phyloP scores from a whole-genome alignment of 768 basidiomycete genomes.

The Pleurotus cornucopiae region DNA sequence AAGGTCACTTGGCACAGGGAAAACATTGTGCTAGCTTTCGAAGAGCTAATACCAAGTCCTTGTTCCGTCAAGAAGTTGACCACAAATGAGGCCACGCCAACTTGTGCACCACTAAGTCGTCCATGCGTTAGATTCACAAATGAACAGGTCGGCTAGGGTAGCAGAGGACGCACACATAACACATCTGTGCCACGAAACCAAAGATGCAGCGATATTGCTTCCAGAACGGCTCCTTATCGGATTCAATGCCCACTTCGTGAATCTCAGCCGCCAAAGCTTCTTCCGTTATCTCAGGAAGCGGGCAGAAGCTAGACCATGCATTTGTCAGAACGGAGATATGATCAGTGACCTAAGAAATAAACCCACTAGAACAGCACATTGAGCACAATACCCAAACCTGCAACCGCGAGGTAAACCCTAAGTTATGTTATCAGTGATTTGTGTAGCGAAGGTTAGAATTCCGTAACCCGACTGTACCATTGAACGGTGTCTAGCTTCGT shows the following conservation, averaged over 20 bases:
- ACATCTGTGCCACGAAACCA: slow-evolving; percentile 70
- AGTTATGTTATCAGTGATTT: slow-evolving; percentile 1
- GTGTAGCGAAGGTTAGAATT: neutral
- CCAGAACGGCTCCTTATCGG: slow-evolving; percentile 53
- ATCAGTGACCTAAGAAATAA: neutral
- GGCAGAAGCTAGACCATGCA: slow-evolving; percentile 42
- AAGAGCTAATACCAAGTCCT: slow-evolving; percentile 44
- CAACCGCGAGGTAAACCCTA: slow-evolving; percentile 65
- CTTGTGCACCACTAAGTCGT: slow-evolving; percentile 50
- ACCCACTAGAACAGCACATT: slow-evolving; percentile 63
- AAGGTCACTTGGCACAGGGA: slow-evolving; percentile 73
- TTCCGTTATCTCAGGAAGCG: slow-evolving; percentile 68
- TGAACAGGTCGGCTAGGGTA: neutral
- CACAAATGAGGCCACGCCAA: slow-evolving; percentile 61
- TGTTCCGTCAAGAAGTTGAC: slow-evolving; percentile 71
- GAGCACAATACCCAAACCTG: slow-evolving; percentile 56
- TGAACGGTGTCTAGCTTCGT: slow-evolving; percentile 62
- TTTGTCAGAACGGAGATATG: slow-evolving; percentile 4
- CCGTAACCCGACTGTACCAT: slow-evolving; percentile 36
- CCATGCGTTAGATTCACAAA: too few species aligned
- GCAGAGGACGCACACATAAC: slow-evolving; percentile 45
- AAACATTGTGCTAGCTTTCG: slow-evolving; percentile 59
- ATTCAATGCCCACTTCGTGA: slow-evolving; percentile 31
- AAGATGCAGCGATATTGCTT: slow-evolving; percentile 69
- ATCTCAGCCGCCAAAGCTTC: slow-evolving; percentile 55